phyloP scores from a whole-genome alignment of 331 rosid genomes.

The Prunus yedoensis region DNA sequence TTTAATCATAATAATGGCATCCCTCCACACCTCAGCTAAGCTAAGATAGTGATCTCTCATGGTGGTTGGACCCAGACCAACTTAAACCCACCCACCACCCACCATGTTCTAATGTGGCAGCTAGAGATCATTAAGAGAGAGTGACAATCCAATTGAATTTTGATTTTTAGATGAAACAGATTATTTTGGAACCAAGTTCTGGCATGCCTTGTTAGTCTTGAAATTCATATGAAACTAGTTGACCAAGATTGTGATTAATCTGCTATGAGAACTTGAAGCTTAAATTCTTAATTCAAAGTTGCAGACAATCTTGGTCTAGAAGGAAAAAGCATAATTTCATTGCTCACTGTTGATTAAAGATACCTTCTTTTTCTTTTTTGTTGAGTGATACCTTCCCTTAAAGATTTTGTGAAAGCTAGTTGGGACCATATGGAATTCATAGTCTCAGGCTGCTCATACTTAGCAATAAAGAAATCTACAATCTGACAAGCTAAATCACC shows the following conservation, averaged over 20 bases:
- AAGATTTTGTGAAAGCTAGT: neutral
- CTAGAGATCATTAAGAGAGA: neutral
- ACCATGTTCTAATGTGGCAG: neutral
- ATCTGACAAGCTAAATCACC: conserved; percentile 26
- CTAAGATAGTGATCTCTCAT: conserved; percentile 2
- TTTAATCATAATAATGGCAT: neutral
- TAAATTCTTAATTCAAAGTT: too few species aligned
- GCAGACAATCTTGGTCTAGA: too few species aligned
- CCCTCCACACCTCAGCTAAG: neutral
- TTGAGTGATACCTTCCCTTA: too few species aligned
- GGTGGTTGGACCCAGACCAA: conserved; percentile 4
- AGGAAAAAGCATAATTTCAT: too few species aligned
- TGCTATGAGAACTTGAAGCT: too few species aligned
- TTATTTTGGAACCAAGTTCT: too few species aligned
- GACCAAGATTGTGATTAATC: too few species aligned
- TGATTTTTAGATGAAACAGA: too few species aligned
- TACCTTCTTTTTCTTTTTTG: too few species aligned
- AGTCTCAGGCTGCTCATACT: neutral
- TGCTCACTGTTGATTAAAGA: too few species aligned
- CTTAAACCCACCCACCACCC: neutral
- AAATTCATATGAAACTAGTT: too few species aligned
- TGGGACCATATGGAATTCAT: conserved; percentile 9
- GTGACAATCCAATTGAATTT: neutral
- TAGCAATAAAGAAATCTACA: conserved; percentile 18
- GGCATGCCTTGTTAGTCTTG: too few species aligned